Base-by-base conservation (phyloP, 2,329 filamentous ascomycete genomes). In the Talaromyces sp. region DNA sequence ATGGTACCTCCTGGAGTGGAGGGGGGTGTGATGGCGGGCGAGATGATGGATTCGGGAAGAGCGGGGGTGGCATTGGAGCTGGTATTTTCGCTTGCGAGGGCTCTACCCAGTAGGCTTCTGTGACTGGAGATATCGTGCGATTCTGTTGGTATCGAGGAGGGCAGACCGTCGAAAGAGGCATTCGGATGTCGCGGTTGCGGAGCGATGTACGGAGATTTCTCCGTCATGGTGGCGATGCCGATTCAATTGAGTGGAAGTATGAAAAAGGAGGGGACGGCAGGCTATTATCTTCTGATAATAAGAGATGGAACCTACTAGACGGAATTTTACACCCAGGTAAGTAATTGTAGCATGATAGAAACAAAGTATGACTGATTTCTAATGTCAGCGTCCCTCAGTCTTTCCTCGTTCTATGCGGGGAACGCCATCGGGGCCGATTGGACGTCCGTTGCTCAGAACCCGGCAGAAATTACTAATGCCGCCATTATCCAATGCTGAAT, bases 11-110 rank as follows among this genome's bases (percentile, higher is more conserved):
- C 74, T 69, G 80, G 72, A 62, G 80, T 79, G 61, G 75, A 74
- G 22, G 79, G 81, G n/a, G 80, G 83, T 66, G 78, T 84, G 75
- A 77, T 81, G 64, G 80, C 79, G 19, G 85, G 85, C 54, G 85
- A 84, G 68, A 85, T 77, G 61, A 86, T 76, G 33, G 84, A 83
- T 19, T 78, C 78, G n/a, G 83, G 82, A 33, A 84, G 77, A 4
- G 79, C 78, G 45, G 83, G 80, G 19, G 82, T 82, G 64, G 27
- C 43, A 62, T 59, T 66, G 52, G 41, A 15, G 39, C 45, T 61
- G 56, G 56, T 57, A 35, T 61, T 27, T 15, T 52, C 50, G 25
- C 56, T 62, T 13, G 43, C 65, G 73, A 73, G 35, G 69, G 74
- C 31, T 68, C 67, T 66, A 70, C 68, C 68, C 68, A 66, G 52